phyloP scores from a whole-genome alignment of 192 early-diverging fungal species.

The Coemansia sp. region DNA sequence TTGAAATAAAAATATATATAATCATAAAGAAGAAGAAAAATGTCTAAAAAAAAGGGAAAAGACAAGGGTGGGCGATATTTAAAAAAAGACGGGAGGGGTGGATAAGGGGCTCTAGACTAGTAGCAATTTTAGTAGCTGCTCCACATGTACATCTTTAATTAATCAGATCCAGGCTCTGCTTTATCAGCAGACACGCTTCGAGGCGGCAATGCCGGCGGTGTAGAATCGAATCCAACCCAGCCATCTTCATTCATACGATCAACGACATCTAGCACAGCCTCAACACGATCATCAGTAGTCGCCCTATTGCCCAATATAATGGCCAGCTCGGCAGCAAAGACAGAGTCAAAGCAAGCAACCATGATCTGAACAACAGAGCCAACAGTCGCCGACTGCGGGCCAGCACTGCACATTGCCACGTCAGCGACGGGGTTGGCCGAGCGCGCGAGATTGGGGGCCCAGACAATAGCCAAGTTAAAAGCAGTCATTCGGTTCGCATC shows the following conservation, averaged over 20 bases:
- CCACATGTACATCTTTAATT: background rate
- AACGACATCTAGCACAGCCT: constrained; percentile 18
- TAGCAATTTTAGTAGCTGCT: background rate
- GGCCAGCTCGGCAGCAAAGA: constrained; percentile 33
- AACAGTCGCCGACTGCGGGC: constrained; percentile 26
- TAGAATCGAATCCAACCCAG: background rate
- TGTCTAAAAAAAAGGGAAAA: background rate
- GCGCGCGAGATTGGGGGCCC: constrained; percentile 81
- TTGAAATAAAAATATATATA: background rate
- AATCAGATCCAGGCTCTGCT: background rate
- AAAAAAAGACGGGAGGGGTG: background rate
- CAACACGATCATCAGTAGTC: constrained; percentile 13
- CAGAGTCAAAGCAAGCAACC: constrained; percentile 28
- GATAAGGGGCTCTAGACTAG: background rate
- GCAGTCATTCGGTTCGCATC: constrained; percentile 77
- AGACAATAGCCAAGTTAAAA: constrained; percentile 81
- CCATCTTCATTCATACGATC: constrained; percentile 24
- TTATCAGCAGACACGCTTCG: background rate
- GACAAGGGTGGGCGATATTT: background rate
- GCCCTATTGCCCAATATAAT: constrained; percentile 3
- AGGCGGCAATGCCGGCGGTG: background rate
- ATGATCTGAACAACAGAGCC: constrained; percentile 43
- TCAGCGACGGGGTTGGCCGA: constrained; percentile 46
- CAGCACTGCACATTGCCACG: constrained; percentile 43
- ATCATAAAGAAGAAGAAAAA: background rate